A percentile compares a stretch with the other conserved stretches of the same genome.
These are phyloP conservation scores for Yarrowia galli DNA, from an alignment of 1,139 yeast genomes.

Conservation along the genomic window DNA sequence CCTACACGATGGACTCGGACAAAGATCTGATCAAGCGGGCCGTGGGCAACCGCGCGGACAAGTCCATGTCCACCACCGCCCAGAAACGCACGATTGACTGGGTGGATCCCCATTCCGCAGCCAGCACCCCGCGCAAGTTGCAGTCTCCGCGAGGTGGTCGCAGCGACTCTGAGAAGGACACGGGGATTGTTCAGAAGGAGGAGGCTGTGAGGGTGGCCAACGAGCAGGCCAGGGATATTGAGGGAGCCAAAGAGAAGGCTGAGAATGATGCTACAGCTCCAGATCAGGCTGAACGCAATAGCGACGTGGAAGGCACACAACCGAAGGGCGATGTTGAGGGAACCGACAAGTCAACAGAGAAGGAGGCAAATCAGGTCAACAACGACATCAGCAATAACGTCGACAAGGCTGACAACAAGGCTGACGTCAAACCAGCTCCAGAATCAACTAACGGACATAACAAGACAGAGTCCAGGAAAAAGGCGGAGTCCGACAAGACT, in stretches of 20 bases:
- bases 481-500: neutral
- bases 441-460: too few species aligned
- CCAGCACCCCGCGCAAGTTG: slow-evolving; percentile 30
- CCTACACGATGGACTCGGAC: slow-evolving; percentile 27
- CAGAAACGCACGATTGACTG: slow-evolving; percentile 38
- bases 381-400: neutral
- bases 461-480: neutral
- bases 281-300: neutral
- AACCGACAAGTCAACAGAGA: neutral
- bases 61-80: slow-evolving; percentile 26
- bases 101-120: slow-evolving; percentile 33
- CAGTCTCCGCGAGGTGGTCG: slow-evolving; percentile 27
- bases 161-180: neutral
- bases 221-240: neutral
- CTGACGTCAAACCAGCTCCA: too few species aligned
- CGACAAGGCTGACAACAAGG: neutral
- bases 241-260: neutral
- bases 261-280: neutral
- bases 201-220: slow-evolving; percentile 4
- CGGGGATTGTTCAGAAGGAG: neutral
- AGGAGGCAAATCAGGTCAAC: neutral
- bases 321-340: too few species aligned
- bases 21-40: slow-evolving; percentile 37
- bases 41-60: slow-evolving; percentile 29
- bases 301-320: too few species aligned